Percentiles rank a stretch among this genome's conserved stretches.
Conservation (phyloP, 495 filamentous ascomycete genomes). For the Amorphotheca resinae region DNA sequence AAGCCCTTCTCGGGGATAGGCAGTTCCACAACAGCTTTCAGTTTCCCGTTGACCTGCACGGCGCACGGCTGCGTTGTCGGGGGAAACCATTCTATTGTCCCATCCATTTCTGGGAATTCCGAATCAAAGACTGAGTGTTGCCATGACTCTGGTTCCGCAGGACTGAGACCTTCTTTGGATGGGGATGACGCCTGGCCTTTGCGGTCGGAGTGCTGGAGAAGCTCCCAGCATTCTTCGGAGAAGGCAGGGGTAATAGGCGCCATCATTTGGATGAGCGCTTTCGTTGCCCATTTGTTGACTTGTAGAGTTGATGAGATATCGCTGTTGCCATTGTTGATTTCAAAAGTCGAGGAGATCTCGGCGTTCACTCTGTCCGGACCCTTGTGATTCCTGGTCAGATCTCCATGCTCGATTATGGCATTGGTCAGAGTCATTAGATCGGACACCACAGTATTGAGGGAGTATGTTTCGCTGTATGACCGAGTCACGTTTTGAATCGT, state of each 20-base stretch:
- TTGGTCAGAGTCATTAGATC: constrained; percentile 75
- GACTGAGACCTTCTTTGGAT: background rate
- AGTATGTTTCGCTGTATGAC: constrained; percentile 55
- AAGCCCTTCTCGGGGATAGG: constrained; percentile 17
- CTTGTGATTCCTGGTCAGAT: background rate
- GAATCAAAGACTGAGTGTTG: constrained; percentile 33
- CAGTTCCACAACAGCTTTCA: constrained; percentile 52
- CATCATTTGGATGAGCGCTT: constrained; percentile 51
- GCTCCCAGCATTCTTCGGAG: constrained; percentile 67
- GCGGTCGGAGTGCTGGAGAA: constrained; percentile 31
- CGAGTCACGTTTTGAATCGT: constrained; percentile 56
- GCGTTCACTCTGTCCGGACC: too few relatives aligned
- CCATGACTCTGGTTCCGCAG: background rate
- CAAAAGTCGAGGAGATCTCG: background rate
- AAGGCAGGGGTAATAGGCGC: constrained; percentile 69
- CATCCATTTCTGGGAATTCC: constrained; percentile 42
- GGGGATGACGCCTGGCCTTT: background rate
- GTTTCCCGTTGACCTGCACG: constrained; percentile 67
- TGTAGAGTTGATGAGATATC: background rate
- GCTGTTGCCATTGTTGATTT: background rate
- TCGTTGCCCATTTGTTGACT: constrained; percentile 3
- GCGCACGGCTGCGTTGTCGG: constrained; percentile 35
- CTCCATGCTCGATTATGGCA: constrained; percentile 28
- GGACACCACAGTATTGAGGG: constrained; percentile 70
- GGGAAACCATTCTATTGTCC: constrained; percentile 28